Base-by-base conservation (phyloP, 2,329 filamentous ascomycete species). In the Lasiodiplodia theobromae region DNA sequence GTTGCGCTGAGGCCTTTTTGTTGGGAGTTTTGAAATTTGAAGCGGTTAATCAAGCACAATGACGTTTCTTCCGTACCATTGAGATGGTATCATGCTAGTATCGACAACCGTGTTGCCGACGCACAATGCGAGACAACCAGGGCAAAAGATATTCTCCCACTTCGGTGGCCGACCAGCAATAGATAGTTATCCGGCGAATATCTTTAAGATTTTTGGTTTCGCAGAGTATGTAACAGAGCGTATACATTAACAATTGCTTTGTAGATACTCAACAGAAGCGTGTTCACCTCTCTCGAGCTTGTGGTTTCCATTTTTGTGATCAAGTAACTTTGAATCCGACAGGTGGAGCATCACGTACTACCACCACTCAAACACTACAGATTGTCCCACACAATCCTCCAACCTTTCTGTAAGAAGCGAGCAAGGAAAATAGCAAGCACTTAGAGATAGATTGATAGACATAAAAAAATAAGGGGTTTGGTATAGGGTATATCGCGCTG, bases 401-500 rank as follows among this genome's bases (percentile, higher is more conserved):
- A 47, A 47, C n/a, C 44, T 47, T 47, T 47, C 44, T 47, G n/a
- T 21, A 8, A 21, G 44, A 47, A 47, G 44, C n/a, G n/a, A 21
- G 25, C 25, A 34, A 49, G 21, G 6, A 23, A 37, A n/a, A 34
- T 31, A 51, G 21, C 44, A 21, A 47, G 18, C 44, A 47, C 44
- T 47, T 47, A 18, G 44, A 51, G 25, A 62, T 51, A 51, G 47
- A 25, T 31, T 34, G n/a, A 40, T 47, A 21, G 14, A 47, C 21
- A 60, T 11, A 21, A 49, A 47, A 31, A 25, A 49, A 16, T 18
- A 52, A 52, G 18, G 21, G 18, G 58, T 16, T 31, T 23, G 60
- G 60, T 64, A 64, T 52, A 64, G 60, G 60, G 60, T 64, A 64
- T 64, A 64, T 64, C 31, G 60, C 60, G 40, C 60, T 28, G 31